A percentile compares a stretch with the other conserved stretches of the same genome.
Evolutionary conservation across 148 eudicot species (phyloP).

Genomic region (Heliamphora exappendiculata): DNA sequence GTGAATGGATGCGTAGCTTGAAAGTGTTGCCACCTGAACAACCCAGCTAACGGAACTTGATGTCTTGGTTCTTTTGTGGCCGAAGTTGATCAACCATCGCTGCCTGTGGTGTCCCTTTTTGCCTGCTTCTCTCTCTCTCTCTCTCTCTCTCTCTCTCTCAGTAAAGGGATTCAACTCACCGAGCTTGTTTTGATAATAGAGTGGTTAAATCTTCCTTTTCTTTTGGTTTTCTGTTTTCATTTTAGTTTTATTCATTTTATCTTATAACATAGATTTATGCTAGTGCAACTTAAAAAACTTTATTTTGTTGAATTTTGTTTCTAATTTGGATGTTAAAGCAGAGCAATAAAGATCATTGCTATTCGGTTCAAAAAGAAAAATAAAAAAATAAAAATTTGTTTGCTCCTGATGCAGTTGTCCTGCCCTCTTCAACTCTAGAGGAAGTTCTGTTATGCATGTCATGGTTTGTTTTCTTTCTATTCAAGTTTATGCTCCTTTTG

Average conservation of each 20-base stretch:
- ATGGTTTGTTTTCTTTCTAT: background rate
- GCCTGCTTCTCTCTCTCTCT: background rate
- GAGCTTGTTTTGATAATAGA: background rate
- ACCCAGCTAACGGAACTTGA: slow-evolving; percentile 29
- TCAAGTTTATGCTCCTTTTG: background rate
- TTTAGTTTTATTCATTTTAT: background rate
- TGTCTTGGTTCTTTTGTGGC: background rate
- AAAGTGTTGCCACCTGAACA: slow-evolving; percentile 87
- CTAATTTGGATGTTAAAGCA: background rate
- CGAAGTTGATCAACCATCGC: background rate
- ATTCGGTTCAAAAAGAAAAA: no score
- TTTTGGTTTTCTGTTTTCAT: background rate
- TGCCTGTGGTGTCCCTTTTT: background rate
- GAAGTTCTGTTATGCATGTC: no score
- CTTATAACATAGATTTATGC: background rate
- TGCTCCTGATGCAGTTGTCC: background rate
- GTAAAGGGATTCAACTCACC: background rate
- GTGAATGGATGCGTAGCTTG: slow-evolving; percentile 95
- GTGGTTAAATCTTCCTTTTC: background rate
- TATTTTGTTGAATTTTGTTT: background rate
- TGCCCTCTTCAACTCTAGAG: background rate
- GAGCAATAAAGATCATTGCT: background rate
- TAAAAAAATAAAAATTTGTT: no score
- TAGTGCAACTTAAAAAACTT: background rate
- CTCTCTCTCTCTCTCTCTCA: background rate